Conservation (phyloP, 2,329 filamentous ascomycete genomes). For the Thermoascus crustaceus region DNA sequence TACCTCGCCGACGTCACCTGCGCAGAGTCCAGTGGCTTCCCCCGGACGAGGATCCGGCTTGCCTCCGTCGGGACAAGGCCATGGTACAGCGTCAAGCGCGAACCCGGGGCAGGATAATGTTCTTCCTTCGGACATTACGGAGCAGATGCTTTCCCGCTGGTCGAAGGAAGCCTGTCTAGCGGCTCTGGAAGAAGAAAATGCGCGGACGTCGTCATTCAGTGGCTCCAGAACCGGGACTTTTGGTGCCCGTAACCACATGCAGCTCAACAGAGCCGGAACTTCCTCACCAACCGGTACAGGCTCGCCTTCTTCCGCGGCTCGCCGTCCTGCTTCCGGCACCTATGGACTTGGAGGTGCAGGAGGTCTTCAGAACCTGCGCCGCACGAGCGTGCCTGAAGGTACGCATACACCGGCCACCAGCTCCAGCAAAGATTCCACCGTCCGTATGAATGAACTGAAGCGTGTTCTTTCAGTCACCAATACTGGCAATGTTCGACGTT, state of each 20-base stretch:
- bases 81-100: conserved; percentile 31
- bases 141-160: conserved; percentile 75
- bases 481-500: conserved; percentile 25
- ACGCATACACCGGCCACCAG: conserved; percentile 25
- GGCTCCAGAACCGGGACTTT: conserved; percentile 62
- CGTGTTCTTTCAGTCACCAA: conserved; percentile 38
- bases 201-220: conserved; percentile 64
- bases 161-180: conserved; percentile 65
- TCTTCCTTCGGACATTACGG: conserved; percentile 59
- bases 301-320: conserved; percentile 14
- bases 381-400: conserved; percentile 30
- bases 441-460: conserved; percentile 42
- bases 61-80: conserved; percentile 49
- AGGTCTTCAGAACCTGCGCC: conserved; percentile 23
- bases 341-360: conserved; percentile 16
- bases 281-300: conserved; percentile 22
- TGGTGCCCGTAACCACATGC: conserved; percentile 19
- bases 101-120: conserved; percentile 39
- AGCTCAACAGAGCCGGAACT: conserved; percentile 23
- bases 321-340: conserved; percentile 13
- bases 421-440: conserved; percentile 37
- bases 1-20: conserved; percentile 52
- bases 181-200: conserved; percentile 56
- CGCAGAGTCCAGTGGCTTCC: conserved; percentile 61
- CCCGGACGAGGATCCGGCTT: conserved; percentile 58